Percentiles rank a stretch among this genome's conserved stretches.
These are phyloP conservation scores for Fraxinus ornus DNA, from an alignment of 305 asterid genomes.

Conservation along the genomic window DNA sequence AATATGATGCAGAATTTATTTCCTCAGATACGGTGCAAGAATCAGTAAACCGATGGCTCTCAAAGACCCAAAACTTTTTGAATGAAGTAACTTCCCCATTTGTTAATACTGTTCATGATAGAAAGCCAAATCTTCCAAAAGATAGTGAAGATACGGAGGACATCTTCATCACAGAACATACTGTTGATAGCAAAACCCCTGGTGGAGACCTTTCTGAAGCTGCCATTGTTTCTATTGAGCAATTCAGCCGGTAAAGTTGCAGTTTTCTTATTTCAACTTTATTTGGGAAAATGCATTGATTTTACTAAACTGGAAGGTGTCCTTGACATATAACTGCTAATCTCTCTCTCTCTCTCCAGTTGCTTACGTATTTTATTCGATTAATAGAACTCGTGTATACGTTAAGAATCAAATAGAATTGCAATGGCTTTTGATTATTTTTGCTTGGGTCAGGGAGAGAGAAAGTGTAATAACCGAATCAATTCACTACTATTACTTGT, in stretches of 20 bases:
- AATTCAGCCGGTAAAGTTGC: conserved; percentile 80
- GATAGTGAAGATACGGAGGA: conserved; percentile 56
- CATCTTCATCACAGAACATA: conserved; percentile 65
- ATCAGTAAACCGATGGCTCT: conserved; percentile 68
- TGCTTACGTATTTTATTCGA: background rate
- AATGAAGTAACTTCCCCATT: conserved; percentile 75
- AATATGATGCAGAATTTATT: conserved; percentile 11
- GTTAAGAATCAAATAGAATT: background rate
- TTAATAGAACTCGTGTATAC: background rate
- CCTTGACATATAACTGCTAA: background rate
- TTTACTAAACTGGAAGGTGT: background rate
- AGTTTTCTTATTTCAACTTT: conserved; percentile 3
- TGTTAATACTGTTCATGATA: conserved; percentile 63
- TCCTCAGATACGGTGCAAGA: conserved; percentile 72
- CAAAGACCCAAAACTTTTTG: conserved; percentile 75
- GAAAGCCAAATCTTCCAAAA: conserved; percentile 41
- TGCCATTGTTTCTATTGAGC: conserved; percentile 89
- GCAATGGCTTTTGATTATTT: background rate
- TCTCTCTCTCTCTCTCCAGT: background rate
- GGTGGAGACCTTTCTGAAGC: conserved; percentile 82
- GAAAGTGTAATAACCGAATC: background rate
- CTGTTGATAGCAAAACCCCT: conserved; percentile 63
- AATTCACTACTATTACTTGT: conserved; percentile 6
- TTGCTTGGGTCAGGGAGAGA: background rate
- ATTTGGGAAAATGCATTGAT: background rate